Evolutionary conservation across 2,329 filamentous ascomycete genomes (phyloP).

Genomic region (Colletotrichum theobromicola): DNA sequence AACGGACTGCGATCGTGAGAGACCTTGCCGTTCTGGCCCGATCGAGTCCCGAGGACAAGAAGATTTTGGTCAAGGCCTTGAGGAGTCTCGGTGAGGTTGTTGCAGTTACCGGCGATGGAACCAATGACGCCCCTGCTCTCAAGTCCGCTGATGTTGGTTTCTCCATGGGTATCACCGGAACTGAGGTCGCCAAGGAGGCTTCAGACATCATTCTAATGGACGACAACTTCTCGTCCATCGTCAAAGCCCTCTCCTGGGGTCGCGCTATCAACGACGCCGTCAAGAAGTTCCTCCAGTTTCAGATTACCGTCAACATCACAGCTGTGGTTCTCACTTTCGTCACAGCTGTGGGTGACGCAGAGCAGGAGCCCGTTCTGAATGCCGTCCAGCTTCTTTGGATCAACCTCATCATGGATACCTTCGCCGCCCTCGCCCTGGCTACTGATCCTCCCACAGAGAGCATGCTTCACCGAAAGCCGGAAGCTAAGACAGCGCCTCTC

Average conservation of each 20-base stretch:
- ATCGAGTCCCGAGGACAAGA: conserved; percentile 74
- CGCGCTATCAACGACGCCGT: conserved; percentile 68
- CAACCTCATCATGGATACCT: conserved; percentile 86
- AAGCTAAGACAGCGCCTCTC: conserved; percentile 74
- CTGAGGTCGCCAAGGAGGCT: conserved; percentile 68
- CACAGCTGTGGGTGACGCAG: conserved; percentile 69
- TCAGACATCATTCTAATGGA: conserved; percentile 68
- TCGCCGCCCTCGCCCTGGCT: conserved; percentile 77
- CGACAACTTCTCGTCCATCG: conserved; percentile 67
- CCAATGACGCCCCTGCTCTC: conserved; percentile 69
- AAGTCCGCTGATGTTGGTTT: conserved; percentile 74
- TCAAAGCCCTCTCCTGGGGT: conserved; percentile 67
- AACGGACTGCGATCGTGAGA: conserved; percentile 54
- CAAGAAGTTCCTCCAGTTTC: conserved; percentile 69
- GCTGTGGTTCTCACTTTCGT: conserved; percentile 81
- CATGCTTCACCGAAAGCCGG: conserved; percentile 75
- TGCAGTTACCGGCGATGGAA: conserved; percentile 71
- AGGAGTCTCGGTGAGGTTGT: conserved; percentile 71
- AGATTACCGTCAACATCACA: conserved; percentile 80
- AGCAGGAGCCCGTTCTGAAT: conserved; percentile 72
- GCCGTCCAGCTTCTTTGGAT: conserved; percentile 86
- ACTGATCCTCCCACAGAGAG: conserved; percentile 74
- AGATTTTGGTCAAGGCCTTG: conserved; percentile 67
- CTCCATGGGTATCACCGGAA: conserved; percentile 71
- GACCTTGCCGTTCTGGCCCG: conserved; percentile 66